Percentiles rank a stretch among this genome's conserved stretches.
Conservation (phyloP, 2,329 filamentous ascomycete species). For the Boeremia exigua region DNA sequence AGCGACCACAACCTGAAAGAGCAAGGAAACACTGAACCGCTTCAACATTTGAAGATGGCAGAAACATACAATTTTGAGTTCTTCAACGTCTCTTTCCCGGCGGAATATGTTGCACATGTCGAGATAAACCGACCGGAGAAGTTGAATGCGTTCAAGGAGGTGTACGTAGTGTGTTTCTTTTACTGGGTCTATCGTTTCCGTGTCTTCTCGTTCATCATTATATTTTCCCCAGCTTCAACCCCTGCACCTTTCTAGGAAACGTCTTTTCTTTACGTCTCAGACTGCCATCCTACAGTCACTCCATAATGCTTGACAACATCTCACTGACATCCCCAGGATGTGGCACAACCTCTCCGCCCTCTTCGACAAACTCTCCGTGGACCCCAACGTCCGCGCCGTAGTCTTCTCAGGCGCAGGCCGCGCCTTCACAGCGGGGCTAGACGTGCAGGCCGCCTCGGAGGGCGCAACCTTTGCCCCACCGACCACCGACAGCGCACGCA, state of each 20-base stretch:
- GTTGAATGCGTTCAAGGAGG: slow-evolving; percentile 84
- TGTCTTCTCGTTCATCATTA: too few relatives aligned
- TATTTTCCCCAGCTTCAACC: too few relatives aligned
- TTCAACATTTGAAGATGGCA: slow-evolving; percentile 27
- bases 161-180: slow-evolving; percentile 49
- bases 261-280: too few relatives aligned
- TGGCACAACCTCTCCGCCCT: slow-evolving; percentile 80
- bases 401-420: slow-evolving; percentile 81
- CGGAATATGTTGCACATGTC: slow-evolving; percentile 80
- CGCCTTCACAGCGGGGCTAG: slow-evolving; percentile 86
- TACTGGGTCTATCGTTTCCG: neutral
- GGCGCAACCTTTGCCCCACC: slow-evolving; percentile 52
- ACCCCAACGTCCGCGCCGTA: slow-evolving; percentile 76
- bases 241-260: neutral
- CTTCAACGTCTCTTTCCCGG: slow-evolving; percentile 76
- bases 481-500: slow-evolving; percentile 67
- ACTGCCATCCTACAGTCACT: too few relatives aligned
- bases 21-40: slow-evolving; percentile 5
- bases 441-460: slow-evolving; percentile 73
- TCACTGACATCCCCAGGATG: slow-evolving; percentile 60
- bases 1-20: slow-evolving; percentile 4
- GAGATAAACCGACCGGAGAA: slow-evolving; percentile 88
- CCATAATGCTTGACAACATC: too few relatives aligned
- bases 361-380: slow-evolving; percentile 74
- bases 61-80: slow-evolving; percentile 61